Evolutionary conservation across 768 basidiomycete genomes (phyloP).

Genomic region (Gymnopilus junonius): DNA sequence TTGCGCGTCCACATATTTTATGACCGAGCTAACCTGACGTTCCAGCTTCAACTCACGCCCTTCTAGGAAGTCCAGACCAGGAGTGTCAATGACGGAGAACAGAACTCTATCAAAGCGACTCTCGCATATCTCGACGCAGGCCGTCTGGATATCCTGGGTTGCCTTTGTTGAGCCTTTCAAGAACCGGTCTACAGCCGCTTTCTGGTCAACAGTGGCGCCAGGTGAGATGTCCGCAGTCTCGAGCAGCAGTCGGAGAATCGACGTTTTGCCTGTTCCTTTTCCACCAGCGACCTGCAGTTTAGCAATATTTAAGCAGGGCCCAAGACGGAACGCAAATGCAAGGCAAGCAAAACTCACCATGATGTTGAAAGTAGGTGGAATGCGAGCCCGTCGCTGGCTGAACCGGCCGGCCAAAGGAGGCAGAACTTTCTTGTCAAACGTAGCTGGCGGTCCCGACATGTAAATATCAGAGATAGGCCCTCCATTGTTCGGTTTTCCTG

Average conservation of each 20-base stretch:
- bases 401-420: slow-evolving; percentile 49
- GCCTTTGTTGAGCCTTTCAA: slow-evolving; percentile 61
- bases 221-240: slow-evolving; percentile 87
- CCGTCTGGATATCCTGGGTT: slow-evolving; percentile 68
- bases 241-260: slow-evolving; percentile 76
- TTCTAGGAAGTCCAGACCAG: slow-evolving; percentile 76
- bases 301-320: not conserved
- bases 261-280: slow-evolving; percentile 85
- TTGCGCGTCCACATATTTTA: slow-evolving; percentile 81
- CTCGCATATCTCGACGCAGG: slow-evolving; percentile 83
- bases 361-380: slow-evolving; percentile 82
- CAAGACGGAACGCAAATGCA: not conserved
- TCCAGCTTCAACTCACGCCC: slow-evolving; percentile 81
- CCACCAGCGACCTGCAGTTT: slow-evolving; percentile 71
- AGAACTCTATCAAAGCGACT: slow-evolving; percentile 79
- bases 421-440: slow-evolving; percentile 60
- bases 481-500: slow-evolving; percentile 49
- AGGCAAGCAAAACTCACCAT: slow-evolving; percentile 55
- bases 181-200: slow-evolving; percentile 65
- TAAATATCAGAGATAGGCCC: slow-evolving; percentile 72
- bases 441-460: slow-evolving; percentile 67
- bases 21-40: slow-evolving; percentile 71
- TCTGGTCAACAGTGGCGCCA: slow-evolving; percentile 75
- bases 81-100: slow-evolving; percentile 85
- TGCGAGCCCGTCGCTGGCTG: slow-evolving; percentile 66